Base-by-base conservation (phyloP, 495 filamentous ascomycete species). In the Aspergillus mulundensis region DNA sequence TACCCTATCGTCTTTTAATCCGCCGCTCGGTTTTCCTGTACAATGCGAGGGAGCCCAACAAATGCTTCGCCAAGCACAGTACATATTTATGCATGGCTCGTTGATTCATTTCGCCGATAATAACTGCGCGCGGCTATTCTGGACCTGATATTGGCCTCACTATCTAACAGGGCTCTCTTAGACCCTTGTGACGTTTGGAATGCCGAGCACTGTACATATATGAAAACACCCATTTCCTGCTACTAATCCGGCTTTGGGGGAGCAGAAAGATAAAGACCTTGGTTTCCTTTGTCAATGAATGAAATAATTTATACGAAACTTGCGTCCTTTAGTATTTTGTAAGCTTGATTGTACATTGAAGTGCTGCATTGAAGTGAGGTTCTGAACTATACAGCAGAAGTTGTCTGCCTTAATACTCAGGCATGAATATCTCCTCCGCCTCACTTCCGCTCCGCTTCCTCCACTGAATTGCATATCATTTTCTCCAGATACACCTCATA, bases 201-300 rank as follows among this genome's bases (percentile, higher is more conserved):
- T 61, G 65, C 54, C 64, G 57, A 68, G 66, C 72, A 67, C 68
- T 72, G 70, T 75, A 73, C 70, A 75, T 73, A 73, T 38, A 55
- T 53, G 56, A 51, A 54, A 46, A 51, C 25, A 57, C 50, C 50
- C 56, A 60, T 56, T 30, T 60, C 63, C 61, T 61, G 57, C 55
- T 54, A 56, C 58, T 58, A 24, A 58, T 55, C 57, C 50, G 61
- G 63, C 64, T 52, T 58, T 67, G 60, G 58, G 65, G 51, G 59
- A 61, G 47, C 54, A 58, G 62, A 60, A 62, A 64, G 60, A 61
- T 69, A 62, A 66, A 69, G 62, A 67, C 59, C 67, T 58, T 61
- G 57, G 59, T 69, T 70, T 64, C 63, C 60, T 73, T 66, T 64
- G 57, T 69, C 56, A 57, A 51, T 52, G 38, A 61, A 61, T 57